phyloP scores from a whole-genome alignment of 371 early-diverging fungal species.

The Mucor irregularis region DNA sequence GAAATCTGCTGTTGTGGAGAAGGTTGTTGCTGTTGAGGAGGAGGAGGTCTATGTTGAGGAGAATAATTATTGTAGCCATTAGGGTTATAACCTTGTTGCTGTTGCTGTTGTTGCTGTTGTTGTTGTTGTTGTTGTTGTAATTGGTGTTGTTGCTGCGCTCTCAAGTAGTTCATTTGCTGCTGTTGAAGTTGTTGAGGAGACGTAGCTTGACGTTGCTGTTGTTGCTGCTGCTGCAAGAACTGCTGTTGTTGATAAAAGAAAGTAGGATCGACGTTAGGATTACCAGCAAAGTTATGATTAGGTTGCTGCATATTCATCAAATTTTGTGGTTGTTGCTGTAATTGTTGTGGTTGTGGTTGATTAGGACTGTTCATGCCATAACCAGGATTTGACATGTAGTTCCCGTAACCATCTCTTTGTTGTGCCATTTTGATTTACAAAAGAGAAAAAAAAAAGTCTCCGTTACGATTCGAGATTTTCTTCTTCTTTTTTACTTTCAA shows the following conservation, averaged over 20 bases:
- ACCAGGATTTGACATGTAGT: slow-evolving; percentile 15
- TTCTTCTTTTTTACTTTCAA: slow-evolving; percentile 7
- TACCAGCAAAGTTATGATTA: neutral
- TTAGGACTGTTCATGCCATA: slow-evolving; percentile 18
- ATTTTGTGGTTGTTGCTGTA: slow-evolving; percentile 7
- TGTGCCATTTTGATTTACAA: slow-evolving; percentile 20
- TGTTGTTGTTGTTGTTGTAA: slow-evolving; percentile 7
- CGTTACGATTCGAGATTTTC: slow-evolving; percentile 8
- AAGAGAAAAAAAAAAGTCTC: slow-evolving; percentile 8
- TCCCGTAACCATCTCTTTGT: slow-evolving; percentile 27
- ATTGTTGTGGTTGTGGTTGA: slow-evolving; percentile 15
- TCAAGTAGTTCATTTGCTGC: slow-evolving; percentile 26
- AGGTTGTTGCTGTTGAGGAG: neutral
- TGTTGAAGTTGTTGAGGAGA: slow-evolving; percentile 15
- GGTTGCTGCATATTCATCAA: slow-evolving; percentile 8
- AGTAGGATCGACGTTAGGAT: slow-evolving; percentile 9
- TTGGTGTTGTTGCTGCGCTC: slow-evolving; percentile 3
- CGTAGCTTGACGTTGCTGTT: slow-evolving; percentile 10
- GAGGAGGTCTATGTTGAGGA: slow-evolving; percentile 17
- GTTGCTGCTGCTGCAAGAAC: slow-evolving; percentile 4
- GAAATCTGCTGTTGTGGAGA: slow-evolving; percentile 11
- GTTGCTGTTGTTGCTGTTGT: slow-evolving; percentile 19
- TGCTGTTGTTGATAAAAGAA: slow-evolving; percentile 18
- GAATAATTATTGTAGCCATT: slow-evolving; percentile 8
- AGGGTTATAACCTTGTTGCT: slow-evolving; percentile 17